A percentile compares a stretch with the other conserved stretches of the same genome.
These are phyloP conservation scores for Eutypa lata DNA, from an alignment of 2,329 filamentous ascomycete species.

Conservation along the genomic window DNA sequence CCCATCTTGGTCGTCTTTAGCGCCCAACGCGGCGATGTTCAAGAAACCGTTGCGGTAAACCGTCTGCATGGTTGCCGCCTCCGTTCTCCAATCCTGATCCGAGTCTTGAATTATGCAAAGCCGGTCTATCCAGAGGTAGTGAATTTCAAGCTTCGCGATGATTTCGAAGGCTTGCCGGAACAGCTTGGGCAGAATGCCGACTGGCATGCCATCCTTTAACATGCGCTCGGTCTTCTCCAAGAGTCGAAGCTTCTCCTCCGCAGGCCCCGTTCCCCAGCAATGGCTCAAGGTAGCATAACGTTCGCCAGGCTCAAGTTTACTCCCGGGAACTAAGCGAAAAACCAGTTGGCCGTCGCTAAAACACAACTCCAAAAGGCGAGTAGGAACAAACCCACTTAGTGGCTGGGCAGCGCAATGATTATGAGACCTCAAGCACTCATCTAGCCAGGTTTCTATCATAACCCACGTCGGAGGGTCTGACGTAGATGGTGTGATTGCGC, in stretches of 20 bases:
- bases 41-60: slow-evolving; percentile 13
- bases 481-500: slow-evolving; percentile 9
- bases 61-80: slow-evolving; percentile 12
- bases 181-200: slow-evolving; percentile 7
- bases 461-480: slow-evolving; percentile 9
- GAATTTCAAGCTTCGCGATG: slow-evolving; percentile 9
- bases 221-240: not conserved
- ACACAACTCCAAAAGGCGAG: slow-evolving; percentile 13
- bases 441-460: slow-evolving; percentile 10
- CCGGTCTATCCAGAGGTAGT: slow-evolving; percentile 22
- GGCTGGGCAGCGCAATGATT: slow-evolving; percentile 2
- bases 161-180: slow-evolving; percentile 16
- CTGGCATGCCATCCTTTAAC: slow-evolving; percentile 3
- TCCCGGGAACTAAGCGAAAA: slow-evolving; percentile 9
- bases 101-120: slow-evolving; percentile 23
- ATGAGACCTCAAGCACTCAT: slow-evolving; percentile 8
- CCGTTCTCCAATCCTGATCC: slow-evolving; percentile 11
- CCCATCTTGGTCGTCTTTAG: slow-evolving; percentile 7
- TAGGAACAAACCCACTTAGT: slow-evolving; percentile 5
- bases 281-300: slow-evolving; percentile 16
- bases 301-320: slow-evolving; percentile 4
- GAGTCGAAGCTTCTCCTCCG: slow-evolving; percentile 8
- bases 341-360: not conserved
- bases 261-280: slow-evolving; percentile 12
- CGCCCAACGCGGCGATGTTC: slow-evolving; percentile 13